These are phyloP conservation scores for Asterella californica DNA, from an alignment of 225 moss, liverwort and hornwort genomes.

Conservation along the genomic window DNA sequence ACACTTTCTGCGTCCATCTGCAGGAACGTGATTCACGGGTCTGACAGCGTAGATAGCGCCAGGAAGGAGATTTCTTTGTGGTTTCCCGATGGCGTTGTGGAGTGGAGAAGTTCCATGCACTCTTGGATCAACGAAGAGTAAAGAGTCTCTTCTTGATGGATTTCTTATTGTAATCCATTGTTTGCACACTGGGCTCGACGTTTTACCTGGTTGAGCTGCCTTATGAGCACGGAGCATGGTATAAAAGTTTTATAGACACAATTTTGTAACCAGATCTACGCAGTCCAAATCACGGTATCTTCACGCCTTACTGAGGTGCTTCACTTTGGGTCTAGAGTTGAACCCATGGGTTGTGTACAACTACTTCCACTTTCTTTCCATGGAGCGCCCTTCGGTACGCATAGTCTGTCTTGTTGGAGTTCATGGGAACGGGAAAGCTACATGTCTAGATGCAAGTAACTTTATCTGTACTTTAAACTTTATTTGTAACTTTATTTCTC, in stretches of 20 bases:
- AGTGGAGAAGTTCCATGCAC: conserved; percentile 31
- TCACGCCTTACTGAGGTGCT: too few relatives aligned
- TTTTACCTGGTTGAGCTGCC: neutral
- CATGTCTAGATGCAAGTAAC: too few relatives aligned
- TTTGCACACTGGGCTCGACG: neutral
- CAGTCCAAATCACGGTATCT: neutral
- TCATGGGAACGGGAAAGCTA: too few relatives aligned
- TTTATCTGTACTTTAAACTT: too few relatives aligned
- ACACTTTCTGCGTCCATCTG: neutral
- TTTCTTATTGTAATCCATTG: neutral
- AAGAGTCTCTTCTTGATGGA: neutral
- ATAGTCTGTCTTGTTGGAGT: too few relatives aligned
- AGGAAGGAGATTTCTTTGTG: conserved; percentile 36
- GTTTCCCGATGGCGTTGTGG: conserved; percentile 38
- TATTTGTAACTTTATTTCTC: too few relatives aligned
- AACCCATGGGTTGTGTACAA: too few relatives aligned
- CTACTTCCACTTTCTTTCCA: too few relatives aligned
- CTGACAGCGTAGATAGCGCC: conserved; percentile 37
- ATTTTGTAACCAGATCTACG: neutral
- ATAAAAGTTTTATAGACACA: neutral
- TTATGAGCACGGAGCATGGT: neutral
- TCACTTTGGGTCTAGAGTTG: too few relatives aligned
- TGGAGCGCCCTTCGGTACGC: too few relatives aligned
- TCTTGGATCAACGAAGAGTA: conserved; percentile 33
- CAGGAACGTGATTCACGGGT: conserved; percentile 48